Conservation (phyloP, 768 basidiomycete species). For the Tulasnella sp. region DNA sequence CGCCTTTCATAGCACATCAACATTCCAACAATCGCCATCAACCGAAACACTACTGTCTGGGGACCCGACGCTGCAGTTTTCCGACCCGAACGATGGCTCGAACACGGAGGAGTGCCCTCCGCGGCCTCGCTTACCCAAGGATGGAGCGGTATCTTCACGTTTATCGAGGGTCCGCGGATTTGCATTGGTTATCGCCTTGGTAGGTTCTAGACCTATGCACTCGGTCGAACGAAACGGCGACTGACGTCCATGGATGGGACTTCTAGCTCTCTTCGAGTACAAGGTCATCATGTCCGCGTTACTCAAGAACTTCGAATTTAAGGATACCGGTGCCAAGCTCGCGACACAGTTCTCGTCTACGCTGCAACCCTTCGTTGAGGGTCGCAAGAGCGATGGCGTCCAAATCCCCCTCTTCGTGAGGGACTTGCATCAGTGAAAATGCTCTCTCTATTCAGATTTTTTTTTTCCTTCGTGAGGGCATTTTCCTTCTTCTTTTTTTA, state of each 20-base stretch:
- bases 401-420: slow-evolving; percentile 31
- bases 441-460: slow-evolving; percentile 24
- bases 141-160: slow-evolving; percentile 49
- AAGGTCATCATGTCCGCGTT: slow-evolving; percentile 49
- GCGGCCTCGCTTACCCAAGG: slow-evolving; percentile 45
- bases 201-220: background rate
- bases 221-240: slow-evolving; percentile 39
- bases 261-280: slow-evolving; percentile 47
- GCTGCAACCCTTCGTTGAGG: slow-evolving; percentile 33
- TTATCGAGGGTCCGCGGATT: slow-evolving; percentile 51
- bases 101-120: slow-evolving; percentile 26
- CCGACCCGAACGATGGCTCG: slow-evolving; percentile 49
- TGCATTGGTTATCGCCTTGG: slow-evolving; percentile 50
- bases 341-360: slow-evolving; percentile 30
- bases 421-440: background rate
- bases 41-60: slow-evolving; percentile 46
- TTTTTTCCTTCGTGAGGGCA: slow-evolving; percentile 19
- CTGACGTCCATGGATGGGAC: background rate
- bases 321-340: slow-evolving; percentile 43
- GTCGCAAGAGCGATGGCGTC: slow-evolving; percentile 30
- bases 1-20: slow-evolving; percentile 42
- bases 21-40: slow-evolving; percentile 46
- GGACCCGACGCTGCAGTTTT: slow-evolving; percentile 46
- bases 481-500: background rate
- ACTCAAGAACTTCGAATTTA: slow-evolving; percentile 47